phyloP scores from a whole-genome alignment of 2,329 filamentous ascomycete species.

The Neonectria ditissima region DNA sequence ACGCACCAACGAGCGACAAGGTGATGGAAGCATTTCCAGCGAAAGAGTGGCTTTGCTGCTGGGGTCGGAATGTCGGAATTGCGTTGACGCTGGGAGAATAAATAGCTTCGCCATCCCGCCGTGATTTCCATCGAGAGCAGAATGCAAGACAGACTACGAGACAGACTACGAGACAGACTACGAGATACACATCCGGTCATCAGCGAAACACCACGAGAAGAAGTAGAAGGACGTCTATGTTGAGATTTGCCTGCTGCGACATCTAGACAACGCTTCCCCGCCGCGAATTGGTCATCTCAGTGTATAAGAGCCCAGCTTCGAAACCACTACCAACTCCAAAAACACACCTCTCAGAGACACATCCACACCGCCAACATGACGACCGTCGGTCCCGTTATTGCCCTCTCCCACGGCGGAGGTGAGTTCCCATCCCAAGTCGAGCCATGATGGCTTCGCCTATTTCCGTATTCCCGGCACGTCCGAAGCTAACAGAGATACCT shows the following conservation, averaged over 20 bases:
- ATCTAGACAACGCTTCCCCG: conserved; percentile 23
- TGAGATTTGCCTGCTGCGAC: conserved; percentile 19
- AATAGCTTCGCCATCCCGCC: conserved; percentile 20
- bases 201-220: too few relatives aligned
- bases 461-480: conserved; percentile 7
- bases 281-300: not conserved
- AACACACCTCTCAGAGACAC: conserved; percentile 7
- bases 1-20: conserved; percentile 14
- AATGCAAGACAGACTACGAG: too few relatives aligned
- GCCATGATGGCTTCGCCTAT: conserved; percentile 1
- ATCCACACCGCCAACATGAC: conserved; percentile 49
- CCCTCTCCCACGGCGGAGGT: conserved; percentile 64
- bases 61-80: conserved; percentile 27
- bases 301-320: conserved; percentile 5
- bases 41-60: not conserved
- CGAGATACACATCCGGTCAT: not conserved
- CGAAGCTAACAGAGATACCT: conserved; percentile 2
- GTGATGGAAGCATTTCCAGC: conserved; percentile 10
- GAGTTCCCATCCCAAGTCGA: conserved; percentile 21
- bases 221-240: conserved; percentile 28
- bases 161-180: too few relatives aligned
- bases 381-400: conserved; percentile 57
- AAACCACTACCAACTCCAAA: conserved; percentile 2
- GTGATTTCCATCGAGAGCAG: too few relatives aligned
- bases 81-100: conserved; percentile 16